Evolutionary conservation across 1,284 basidiomycete species (phyloP).

Genomic region (Hypsizygus ulmarius): DNA sequence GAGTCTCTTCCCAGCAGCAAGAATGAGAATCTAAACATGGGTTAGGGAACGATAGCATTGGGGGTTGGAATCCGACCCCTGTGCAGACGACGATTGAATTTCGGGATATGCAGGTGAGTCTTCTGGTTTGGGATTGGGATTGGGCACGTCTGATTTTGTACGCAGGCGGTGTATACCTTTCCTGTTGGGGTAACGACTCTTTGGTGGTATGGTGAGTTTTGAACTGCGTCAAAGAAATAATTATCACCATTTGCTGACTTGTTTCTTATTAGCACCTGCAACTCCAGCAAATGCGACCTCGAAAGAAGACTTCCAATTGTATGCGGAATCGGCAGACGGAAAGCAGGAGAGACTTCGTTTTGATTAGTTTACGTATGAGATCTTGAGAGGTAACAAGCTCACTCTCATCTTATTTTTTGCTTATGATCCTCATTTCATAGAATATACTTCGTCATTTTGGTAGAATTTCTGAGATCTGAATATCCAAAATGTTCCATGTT

Average conservation of each 20-base stretch:
- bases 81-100: conserved; percentile 67
- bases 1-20: not conserved
- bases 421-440: not conserved
- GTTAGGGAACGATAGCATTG: conserved; percentile 50
- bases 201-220: conserved; percentile 36
- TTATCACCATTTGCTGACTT: too few species aligned
- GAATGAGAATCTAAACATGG: conserved; percentile 33
- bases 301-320: not conserved
- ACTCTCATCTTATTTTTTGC: not conserved
- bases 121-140: not conserved
- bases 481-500: too few species aligned
- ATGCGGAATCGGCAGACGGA: not conserved
- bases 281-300: too few species aligned
- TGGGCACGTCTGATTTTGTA: not conserved
- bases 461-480: too few species aligned
- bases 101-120: conserved; percentile 55
- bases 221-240: too few species aligned
- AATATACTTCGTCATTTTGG: not conserved
- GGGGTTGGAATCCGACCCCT: conserved; percentile 57
- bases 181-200: conserved; percentile 42
- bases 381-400: not conserved
- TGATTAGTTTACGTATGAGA: not conserved
- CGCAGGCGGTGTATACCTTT: not conserved
- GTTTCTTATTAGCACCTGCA: too few species aligned
- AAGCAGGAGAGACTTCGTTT: conserved; percentile 1